Base-by-base conservation (phyloP, 805 yeast species). In the Barnettozyma salicaria region DNA sequence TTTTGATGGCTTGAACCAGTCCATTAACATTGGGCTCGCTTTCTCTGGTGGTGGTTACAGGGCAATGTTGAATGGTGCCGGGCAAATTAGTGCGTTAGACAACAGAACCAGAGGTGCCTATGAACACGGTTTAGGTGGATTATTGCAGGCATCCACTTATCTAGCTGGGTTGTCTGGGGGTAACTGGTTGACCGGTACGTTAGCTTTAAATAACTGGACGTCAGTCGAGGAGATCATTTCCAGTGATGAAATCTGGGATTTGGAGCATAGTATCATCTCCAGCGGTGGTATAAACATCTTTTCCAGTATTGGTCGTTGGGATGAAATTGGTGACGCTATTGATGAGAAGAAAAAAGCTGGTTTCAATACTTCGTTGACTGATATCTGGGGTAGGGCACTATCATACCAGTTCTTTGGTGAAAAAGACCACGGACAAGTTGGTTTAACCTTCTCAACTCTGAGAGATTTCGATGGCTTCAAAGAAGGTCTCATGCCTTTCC, bases 41-140 rank as follows among this genome's bases (percentile, higher is more conserved):
- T 80, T 77, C 50, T 70, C 84, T 11, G 95, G 95, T 32, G 95
- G 96, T 57, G 95, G 95, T 12, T 86, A 83, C 59, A 70, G 96
- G 44, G 95, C 96, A 27, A 84, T 87, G 92, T 60, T 86, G 29
- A 59, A 68, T 38, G 95, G 95, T 7, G 95, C 94, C 7, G 95
- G 95, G 30, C 79, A 78, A 56, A 59, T 86, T 21, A 65, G 88
- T 5, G 95, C 88, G 3, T 59, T 84, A 41, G 96, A 86, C 55
- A 73, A 74, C 50, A 66, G 92, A 53, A 80, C 89, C 5, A 59
- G 50, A 3, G 70, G 67, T 40, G 70, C 76, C n/a, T 61, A 72
- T 14, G 64, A 63, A 18, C 66, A 70, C 10, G 80, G 81, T 12
- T 55, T 85, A 28, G 88, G 88, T 25, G 90, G 94, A 7, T 59